Base-by-base conservation (phyloP, 179 eudicot species). In the Camellia oleifera region DNA sequence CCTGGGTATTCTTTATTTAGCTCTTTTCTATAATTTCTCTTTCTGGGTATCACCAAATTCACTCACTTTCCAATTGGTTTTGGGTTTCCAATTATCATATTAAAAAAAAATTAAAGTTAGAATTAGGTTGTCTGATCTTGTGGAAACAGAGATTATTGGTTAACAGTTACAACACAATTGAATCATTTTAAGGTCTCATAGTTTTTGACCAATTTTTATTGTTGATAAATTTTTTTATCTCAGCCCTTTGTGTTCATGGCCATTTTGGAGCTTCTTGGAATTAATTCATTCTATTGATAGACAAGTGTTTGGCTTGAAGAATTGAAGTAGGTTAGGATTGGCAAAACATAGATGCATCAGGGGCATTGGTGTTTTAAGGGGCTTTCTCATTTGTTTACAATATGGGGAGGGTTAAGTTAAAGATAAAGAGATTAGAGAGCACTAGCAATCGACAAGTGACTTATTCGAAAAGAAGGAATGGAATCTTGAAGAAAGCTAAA, bases 381-480 rank as follows among this genome's bases (percentile, higher is more conserved):
- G 50, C n/a, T 58, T 85, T 65, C 46, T 78, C 46, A 58, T 15
- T 82, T 68, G 72, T 73, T 82, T 82, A 72, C 81, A 88, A 88
- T 80, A 96, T 96, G 99, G 99, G 99, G 84, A 94, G 99, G 90
- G 98, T 94, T 85, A 96, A 92, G 89, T 74, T 96, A 60, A 94
- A 94, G 89, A 96, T 96, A 64, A 92, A 91, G 87, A 91, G 93
- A 82, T 81, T 96, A 82, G 99, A 96, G 83, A 96, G 86, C 82
- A 86, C 82, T 77, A 91, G 90, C 84, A 94, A 87, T 75, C 89
- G 98, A 53, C 97, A 94, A 85, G 90, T 92, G 80, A 94, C 99
- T 7, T 96, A 90, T 77, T 92, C 97, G 0, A 96, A 96, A 81
- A 80, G 99, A 80, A 87, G 91, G 65, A 87, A 82, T 81, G 98